Evolutionary conservation across 495 filamentous ascomycete species (phyloP), one percentile per base, ranked within the genome.

Genomic region (Penicillium canariense): DNA sequence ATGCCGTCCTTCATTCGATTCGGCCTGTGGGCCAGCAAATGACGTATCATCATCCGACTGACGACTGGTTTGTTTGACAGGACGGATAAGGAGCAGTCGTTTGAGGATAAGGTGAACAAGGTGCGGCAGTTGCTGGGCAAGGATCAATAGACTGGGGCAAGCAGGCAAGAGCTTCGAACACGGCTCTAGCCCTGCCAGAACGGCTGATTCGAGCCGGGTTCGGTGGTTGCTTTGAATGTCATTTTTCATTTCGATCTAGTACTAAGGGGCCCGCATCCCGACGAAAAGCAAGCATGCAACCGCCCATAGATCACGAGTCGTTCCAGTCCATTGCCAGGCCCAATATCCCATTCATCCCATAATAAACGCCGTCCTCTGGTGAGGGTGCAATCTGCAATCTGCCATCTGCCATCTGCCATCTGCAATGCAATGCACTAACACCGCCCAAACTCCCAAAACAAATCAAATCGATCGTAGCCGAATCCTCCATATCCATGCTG

Each of bases 71-170:
- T 58, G 48, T 40, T 14, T 49, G 12, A 51, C 11, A 84, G 87
- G 63, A 88, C 78, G 40, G 87, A 90, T 65, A 89, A 89, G 72
- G 76, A 71, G 59, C 87, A 90, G 66, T 72, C 78, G 1, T 80
- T 81, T 52, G 72, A 81, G 52, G 85, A 89, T 47, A 90, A 90
- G 66, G 85, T 89, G 23, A 74, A 67, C 9, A 84, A 82, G 52
- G 84, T 90, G 30, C 72, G 82, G 44, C 70, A 78, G 54, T 63
- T 88, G 39, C 64, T 88, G 54, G 69, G 54, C 12, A 70, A 72
- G 43, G 77, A 82, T 23, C 27, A 46, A 14, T 52, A 44, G 39
- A 34, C 17, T 6, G 12, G 6, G 12, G 30, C 30, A 6, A 32
- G 30, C 6, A 32, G 6, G 12, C n/a, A n/a, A 18, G n/a, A 17